Evolutionary conservation across 2,329 filamentous ascomycete genomes (phyloP), one percentile per base, ranked within the genome.

Genomic region (Amylocarpus encephaloides): DNA sequence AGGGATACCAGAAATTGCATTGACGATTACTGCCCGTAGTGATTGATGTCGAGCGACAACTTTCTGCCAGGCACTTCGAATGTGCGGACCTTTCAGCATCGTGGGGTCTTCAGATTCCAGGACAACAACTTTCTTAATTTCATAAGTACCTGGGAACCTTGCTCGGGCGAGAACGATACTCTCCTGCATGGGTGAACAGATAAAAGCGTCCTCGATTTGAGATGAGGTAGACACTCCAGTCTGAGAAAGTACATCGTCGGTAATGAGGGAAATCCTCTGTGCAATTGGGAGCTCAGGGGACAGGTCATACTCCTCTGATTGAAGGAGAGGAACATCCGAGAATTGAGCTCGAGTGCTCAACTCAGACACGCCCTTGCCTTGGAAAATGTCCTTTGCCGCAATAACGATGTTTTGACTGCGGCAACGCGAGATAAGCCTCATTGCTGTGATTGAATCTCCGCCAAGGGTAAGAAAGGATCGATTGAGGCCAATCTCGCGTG

Each of bases 381-480:
- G 15, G 9, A 48, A n/a, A 29, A 11, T 39, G 13, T 49, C 22
- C n/a, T 26, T 26, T 13, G 22, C 12, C 36, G 5, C 19, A n/a
- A 36, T 36, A 10, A n/a, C 34, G 34, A 36, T 36, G 11, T 36
- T 13, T 36, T 36, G 3, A 36, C 15, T 36, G 34, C 29, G 43
- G 16, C 29, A 40, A 11, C 19, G 76, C 71, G 2, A 67, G 62
- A 77, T 73, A 18, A 72, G 59, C 10, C 67, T 64, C 62, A 74
- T 73, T 1, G 71, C 70, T 5, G 62, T 58, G 29, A 73, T 73
- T 9, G 71, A 73, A 40, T 74, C 71, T 1, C 72, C 71, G 3
- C 71, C 71, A 0, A 72, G 59, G 4, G 56, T 55, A 12, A 71
- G 62, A 42, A 73, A 72, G 38, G 16, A 54, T 53, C 26, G 15